Conservation (phyloP, 306 rosid genomes). For the Cicer bijugum region DNA sequence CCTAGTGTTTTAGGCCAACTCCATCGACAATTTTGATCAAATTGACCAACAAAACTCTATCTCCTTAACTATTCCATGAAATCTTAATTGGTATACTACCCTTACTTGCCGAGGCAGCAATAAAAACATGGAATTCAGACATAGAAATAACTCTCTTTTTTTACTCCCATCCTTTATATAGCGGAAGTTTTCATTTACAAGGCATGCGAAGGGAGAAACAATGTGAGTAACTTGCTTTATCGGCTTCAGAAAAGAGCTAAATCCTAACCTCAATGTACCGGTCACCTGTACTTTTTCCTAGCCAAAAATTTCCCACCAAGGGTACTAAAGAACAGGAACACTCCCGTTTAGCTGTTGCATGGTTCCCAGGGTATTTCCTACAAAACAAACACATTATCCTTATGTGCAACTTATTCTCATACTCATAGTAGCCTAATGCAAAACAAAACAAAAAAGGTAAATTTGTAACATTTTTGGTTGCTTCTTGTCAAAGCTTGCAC, state of each 20-base stretch:
- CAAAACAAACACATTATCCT: conserved; percentile 55
- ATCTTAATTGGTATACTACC: neutral
- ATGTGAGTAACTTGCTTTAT: conserved; percentile 57
- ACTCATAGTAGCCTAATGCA: conserved; percentile 23
- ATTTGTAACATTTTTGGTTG: conserved; percentile 20
- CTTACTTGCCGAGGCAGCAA: conserved; percentile 22
- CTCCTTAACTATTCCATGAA: neutral
- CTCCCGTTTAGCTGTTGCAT: conserved; percentile 76
- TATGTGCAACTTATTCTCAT: conserved; percentile 31
- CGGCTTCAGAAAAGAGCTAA: conserved; percentile 61
- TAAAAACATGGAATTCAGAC: neutral
- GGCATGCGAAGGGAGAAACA: conserved; percentile 59
- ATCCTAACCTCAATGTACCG: conserved; percentile 66
- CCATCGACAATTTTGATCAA: conserved; percentile 19
- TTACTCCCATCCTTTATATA: conserved; percentile 53
- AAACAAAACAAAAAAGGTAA: neutral
- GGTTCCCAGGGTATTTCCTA: conserved; percentile 74
- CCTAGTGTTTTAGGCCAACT: conserved; percentile 2
- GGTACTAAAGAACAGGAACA: conserved; percentile 74
- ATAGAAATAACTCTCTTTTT: conserved; percentile 31
- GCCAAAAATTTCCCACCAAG: conserved; percentile 51
- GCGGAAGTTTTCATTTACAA: conserved; percentile 52
- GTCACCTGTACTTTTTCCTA: conserved; percentile 61
- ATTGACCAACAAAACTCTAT: conserved; percentile 9
- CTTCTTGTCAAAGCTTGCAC: conserved; percentile 23